Conservation (phyloP, 2,329 filamentous ascomycete species). For the Capronia americana region DNA sequence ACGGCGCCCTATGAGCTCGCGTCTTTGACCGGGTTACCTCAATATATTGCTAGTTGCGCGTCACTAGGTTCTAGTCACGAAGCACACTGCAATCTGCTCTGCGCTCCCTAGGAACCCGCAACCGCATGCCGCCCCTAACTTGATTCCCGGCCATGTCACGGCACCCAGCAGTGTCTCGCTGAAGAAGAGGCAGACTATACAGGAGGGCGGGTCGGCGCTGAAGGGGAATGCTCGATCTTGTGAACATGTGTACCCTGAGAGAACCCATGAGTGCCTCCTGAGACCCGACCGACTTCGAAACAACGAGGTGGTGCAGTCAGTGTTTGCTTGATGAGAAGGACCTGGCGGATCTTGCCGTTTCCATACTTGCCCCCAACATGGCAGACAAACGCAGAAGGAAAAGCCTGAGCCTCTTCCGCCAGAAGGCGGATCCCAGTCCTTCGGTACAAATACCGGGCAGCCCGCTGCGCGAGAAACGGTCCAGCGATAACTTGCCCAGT, state of each 20-base stretch:
- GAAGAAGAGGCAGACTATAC: conserved; percentile 22
- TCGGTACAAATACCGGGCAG: conserved; percentile 31
- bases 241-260: conserved; percentile 25
- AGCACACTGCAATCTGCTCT: conserved; percentile 17
- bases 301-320: conserved; percentile 19
- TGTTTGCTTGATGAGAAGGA: conserved; percentile 20
- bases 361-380: conserved; percentile 29
- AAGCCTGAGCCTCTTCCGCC: conserved; percentile 45
- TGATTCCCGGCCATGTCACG: conserved; percentile 13
- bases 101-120: conserved; percentile 1
- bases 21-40: conserved; percentile 9
- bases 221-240: conserved; percentile 2
- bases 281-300: conserved; percentile 21
- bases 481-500: conserved; percentile 46
- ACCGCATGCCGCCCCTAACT: conserved; percentile 12
- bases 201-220: conserved; percentile 20
- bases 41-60: conserved; percentile 25
- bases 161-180: conserved; percentile 8
- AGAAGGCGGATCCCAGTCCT: conserved; percentile 27
- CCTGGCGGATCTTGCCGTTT: conserved; percentile 8
- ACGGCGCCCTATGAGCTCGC: conserved; percentile 23
- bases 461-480: conserved; percentile 34
- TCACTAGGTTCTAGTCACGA: conserved; percentile 27
- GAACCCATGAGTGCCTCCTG: conserved; percentile 13
- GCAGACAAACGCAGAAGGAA: conserved; percentile 44